These are phyloP conservation scores for Chalciporus chontae DNA, from an alignment of 768 basidiomycete species.

Conservation along the genomic window DNA sequence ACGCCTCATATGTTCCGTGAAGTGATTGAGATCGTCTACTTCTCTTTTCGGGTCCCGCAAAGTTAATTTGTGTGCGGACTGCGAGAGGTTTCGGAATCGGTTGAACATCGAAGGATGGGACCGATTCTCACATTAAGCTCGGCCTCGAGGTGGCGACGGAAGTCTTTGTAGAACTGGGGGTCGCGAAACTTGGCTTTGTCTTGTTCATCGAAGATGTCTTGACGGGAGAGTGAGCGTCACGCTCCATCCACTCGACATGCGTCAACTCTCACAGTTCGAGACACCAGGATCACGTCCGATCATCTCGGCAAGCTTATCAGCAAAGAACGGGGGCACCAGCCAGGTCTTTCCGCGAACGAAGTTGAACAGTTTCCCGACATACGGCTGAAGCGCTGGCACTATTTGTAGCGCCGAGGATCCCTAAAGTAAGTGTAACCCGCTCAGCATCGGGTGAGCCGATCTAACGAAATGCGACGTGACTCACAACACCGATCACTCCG, in stretches of 20 bases:
- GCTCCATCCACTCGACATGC: too few species aligned
- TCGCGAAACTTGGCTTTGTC: slow-evolving; percentile 51
- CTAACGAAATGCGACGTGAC: too few species aligned
- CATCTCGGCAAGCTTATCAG: slow-evolving; percentile 38
- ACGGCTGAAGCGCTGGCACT: slow-evolving; percentile 53
- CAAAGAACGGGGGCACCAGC: slow-evolving; percentile 46
- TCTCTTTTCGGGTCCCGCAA: slow-evolving; percentile 36
- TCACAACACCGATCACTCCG: slow-evolving; percentile 55
- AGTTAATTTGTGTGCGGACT: slow-evolving; percentile 38
- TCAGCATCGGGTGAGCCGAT: too few species aligned
- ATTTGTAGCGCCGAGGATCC: slow-evolving; percentile 63
- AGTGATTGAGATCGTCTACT: slow-evolving; percentile 29
- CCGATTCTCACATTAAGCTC: slow-evolving; percentile 36
- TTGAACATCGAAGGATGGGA: too few species aligned
- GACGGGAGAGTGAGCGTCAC: too few species aligned
- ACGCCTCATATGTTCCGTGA: slow-evolving; percentile 45
- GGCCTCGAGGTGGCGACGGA: slow-evolving; percentile 45
- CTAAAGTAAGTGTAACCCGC: slow-evolving; percentile 37
- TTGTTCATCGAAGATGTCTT: slow-evolving; percentile 40
- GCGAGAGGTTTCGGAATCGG: too few species aligned
- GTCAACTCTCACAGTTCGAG: slow-evolving; percentile 39
- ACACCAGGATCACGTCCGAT: slow-evolving; percentile 33
- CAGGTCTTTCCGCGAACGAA: slow-evolving; percentile 61
- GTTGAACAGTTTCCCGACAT: slow-evolving; percentile 46
- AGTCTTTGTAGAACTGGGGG: slow-evolving; percentile 43